Percentiles rank a stretch among this genome's conserved stretches.
phyloP scores from a whole-genome alignment of 2,329 filamentous ascomycete species.

The Fusarium gaditjirri region DNA sequence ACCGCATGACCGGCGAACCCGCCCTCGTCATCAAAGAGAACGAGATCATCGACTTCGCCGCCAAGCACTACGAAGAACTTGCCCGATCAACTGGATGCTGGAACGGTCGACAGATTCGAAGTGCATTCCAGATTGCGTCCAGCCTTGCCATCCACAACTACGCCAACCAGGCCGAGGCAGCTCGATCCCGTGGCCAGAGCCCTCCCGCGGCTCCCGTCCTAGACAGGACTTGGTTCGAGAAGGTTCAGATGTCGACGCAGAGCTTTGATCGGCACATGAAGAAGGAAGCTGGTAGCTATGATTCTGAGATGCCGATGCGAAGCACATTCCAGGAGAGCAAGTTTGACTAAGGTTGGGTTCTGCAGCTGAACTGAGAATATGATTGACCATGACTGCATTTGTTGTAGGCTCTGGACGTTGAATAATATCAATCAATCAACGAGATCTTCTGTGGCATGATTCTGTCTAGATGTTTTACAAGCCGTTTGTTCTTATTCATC shows the following conservation, averaged over 20 bases:
- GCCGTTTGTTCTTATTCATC: no score
- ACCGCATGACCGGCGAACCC: constrained; percentile 51
- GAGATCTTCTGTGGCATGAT: no score
- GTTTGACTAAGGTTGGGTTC: neutral
- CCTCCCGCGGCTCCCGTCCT: constrained; percentile 51
- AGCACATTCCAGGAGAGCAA: constrained; percentile 48
- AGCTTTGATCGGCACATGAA: constrained; percentile 56
- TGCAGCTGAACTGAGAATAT: neutral
- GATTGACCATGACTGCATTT: neutral
- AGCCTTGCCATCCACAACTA: constrained; percentile 53
- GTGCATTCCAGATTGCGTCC: constrained; percentile 51
- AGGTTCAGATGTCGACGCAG: constrained; percentile 57
- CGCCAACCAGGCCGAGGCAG: constrained; percentile 44
- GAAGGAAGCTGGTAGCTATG: constrained; percentile 50
- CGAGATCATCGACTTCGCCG: constrained; percentile 52
- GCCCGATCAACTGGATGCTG: constrained; percentile 45
- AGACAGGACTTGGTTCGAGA: constrained; percentile 53
- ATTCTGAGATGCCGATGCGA: constrained; percentile 48
- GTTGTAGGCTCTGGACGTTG: neutral
- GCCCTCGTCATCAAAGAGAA: constrained; percentile 48
- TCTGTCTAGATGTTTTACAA: neutral
- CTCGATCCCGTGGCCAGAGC: constrained; percentile 47
- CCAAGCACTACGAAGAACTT: constrained; percentile 48
- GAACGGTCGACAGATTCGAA: constrained; percentile 54
- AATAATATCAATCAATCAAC: no score